phyloP scores from a whole-genome alignment of 805 yeast genomes.

The Ogataea chonburiensis region DNA sequence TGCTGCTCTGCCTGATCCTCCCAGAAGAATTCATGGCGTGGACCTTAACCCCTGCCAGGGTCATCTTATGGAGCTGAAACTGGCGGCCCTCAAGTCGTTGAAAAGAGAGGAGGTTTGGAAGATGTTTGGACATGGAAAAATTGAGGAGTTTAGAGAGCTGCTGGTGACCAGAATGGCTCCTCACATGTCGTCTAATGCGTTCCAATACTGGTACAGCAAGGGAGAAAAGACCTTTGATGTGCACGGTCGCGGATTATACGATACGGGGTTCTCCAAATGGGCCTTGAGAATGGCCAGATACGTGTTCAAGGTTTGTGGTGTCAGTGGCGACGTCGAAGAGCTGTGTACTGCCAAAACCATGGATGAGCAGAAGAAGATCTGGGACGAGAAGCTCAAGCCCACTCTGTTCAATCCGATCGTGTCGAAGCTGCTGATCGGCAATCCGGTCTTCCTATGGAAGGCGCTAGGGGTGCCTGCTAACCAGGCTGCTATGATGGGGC shows the following conservation, averaged over 20 bases:
- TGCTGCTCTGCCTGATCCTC: conserved; percentile 69
- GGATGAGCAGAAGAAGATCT: conserved; percentile 60
- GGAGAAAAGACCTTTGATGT: conserved; percentile 57
- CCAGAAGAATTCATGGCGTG: conserved; percentile 77
- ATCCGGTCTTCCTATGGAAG: conserved; percentile 83
- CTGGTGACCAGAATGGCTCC: conserved; percentile 59
- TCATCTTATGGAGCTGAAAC: conserved; percentile 73
- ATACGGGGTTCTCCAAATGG: conserved; percentile 87
- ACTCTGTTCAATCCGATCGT: conserved; percentile 69
- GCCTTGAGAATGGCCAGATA: conserved; percentile 68
- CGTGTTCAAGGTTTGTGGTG: conserved; percentile 57
- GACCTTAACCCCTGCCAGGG: conserved; percentile 83
- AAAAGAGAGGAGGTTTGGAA: conserved; percentile 64
- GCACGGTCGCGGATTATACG: conserved; percentile 63
- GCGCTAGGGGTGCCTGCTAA: conserved; percentile 88
- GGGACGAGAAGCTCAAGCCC: conserved; percentile 65
- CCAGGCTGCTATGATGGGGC: conserved; percentile 79
- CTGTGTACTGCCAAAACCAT: conserved; percentile 58
- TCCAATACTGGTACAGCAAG: conserved; percentile 74
- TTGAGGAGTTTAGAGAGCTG: conserved; percentile 50
- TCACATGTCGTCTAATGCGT: conserved; percentile 73
- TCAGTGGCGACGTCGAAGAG: conserved; percentile 47
- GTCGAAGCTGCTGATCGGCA: conserved; percentile 67
- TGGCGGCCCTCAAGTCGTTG: conserved; percentile 64
- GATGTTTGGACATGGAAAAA: conserved; percentile 73